Evolutionary conservation across 805 yeast genomes (phyloP).

Genomic region (Teunomyces funiuensis): DNA sequence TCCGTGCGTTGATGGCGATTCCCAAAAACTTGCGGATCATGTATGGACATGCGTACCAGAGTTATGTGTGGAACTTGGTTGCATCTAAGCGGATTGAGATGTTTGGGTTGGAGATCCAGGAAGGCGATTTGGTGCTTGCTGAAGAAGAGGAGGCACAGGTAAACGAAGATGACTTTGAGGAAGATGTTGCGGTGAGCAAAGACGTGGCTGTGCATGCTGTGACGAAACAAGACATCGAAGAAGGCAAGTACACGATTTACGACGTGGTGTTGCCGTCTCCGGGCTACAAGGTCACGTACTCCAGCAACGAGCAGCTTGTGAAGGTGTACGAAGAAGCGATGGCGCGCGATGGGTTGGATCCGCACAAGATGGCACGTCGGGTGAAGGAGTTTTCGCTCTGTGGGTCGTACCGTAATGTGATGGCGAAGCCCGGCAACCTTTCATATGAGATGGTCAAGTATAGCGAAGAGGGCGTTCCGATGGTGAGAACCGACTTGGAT

Average conservation of each 20-base stretch:
- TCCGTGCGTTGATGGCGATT: slow-evolving; percentile 80
- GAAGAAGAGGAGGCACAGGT: slow-evolving; percentile 25
- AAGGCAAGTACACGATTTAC: slow-evolving; percentile 60
- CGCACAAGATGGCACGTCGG: slow-evolving; percentile 78
- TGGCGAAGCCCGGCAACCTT: slow-evolving; percentile 63
- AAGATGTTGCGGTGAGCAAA: slow-evolving; percentile 61
- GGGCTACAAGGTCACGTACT: slow-evolving; percentile 89
- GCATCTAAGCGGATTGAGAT: slow-evolving; percentile 73
- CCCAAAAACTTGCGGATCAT: slow-evolving; percentile 90
- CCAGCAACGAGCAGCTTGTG: slow-evolving; percentile 60
- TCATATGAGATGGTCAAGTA: slow-evolving; percentile 66
- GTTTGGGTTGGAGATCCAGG: slow-evolving; percentile 68
- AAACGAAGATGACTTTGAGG: slow-evolving; percentile 58
- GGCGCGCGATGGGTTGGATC: slow-evolving; percentile 81
- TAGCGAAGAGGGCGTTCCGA: slow-evolving; percentile 60
- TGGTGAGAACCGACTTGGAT: slow-evolving; percentile 75
- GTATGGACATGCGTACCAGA: slow-evolving; percentile 98
- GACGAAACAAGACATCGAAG: slow-evolving; percentile 67
- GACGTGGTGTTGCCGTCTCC: slow-evolving; percentile 96
- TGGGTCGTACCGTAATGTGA: slow-evolving; percentile 80
- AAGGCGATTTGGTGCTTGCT: slow-evolving; percentile 74
- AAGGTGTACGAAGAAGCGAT: slow-evolving; percentile 68
- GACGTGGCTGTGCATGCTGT: slow-evolving; percentile 70
- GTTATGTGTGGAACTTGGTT: slow-evolving; percentile 89
- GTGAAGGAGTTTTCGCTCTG: slow-evolving; percentile 87